phyloP scores from a whole-genome alignment of 495 filamentous ascomycete species.

The Aspergillus panamensis region DNA sequence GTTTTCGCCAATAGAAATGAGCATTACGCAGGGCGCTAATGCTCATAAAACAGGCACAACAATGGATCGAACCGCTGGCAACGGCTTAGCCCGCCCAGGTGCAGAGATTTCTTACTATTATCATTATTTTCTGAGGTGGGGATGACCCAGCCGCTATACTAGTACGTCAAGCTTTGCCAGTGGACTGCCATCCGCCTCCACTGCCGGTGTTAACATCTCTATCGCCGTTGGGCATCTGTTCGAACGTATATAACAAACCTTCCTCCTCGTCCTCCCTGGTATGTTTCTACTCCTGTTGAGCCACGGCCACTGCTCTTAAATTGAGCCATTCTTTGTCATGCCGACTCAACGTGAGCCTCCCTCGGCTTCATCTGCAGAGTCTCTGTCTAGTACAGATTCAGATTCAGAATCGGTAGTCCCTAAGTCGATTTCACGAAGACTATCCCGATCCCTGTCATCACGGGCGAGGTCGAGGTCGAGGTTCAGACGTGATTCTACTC shows the following conservation, averaged over 20 bases:
- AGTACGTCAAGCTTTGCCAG: slow-evolving; percentile 14
- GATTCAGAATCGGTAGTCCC: slow-evolving; percentile 14
- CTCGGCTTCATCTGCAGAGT: slow-evolving; percentile 56
- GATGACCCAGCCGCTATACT: not conserved
- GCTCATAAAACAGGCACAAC: not conserved
- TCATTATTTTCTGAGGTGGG: not conserved
- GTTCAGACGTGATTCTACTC: slow-evolving; percentile 18
- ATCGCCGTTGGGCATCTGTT: slow-evolving; percentile 1
- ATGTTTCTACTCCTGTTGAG: not conserved
- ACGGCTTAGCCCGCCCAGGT: slow-evolving; percentile 4
- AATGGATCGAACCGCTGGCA: not conserved
- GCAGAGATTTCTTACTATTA: not conserved
- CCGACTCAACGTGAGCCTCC: slow-evolving; percentile 1
- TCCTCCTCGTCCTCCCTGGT: not conserved
- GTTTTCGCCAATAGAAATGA: not conserved
- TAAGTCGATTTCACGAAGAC: slow-evolving; percentile 2
- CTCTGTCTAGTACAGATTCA: slow-evolving; percentile 17
- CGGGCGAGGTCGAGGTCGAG: slow-evolving; percentile 13
- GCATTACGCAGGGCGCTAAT: not conserved
- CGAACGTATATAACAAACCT: not conserved
- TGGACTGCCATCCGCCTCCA: not conserved
- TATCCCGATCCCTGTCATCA: not conserved
- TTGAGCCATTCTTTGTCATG: not conserved
- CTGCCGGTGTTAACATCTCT: slow-evolving; percentile 11
- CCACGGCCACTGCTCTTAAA: no score